Evolutionary conservation across 1,284 basidiomycete species (phyloP).

Genomic region (Mycena sp.): DNA sequence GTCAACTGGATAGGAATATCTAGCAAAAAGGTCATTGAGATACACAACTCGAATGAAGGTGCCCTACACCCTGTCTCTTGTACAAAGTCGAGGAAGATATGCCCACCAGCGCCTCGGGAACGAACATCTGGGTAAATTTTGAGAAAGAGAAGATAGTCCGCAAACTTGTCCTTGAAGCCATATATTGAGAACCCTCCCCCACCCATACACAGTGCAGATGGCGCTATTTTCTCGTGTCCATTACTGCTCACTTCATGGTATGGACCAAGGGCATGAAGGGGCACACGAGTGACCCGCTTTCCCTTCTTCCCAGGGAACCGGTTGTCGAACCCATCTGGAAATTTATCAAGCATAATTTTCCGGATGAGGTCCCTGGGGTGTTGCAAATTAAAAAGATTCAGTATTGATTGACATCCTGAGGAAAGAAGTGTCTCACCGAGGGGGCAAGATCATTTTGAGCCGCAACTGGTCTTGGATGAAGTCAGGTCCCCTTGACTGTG

Average conservation of each 20-base stretch:
- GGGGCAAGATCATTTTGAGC: constrained; percentile 3
- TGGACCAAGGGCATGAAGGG: constrained; percentile 5
- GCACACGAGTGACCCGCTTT: constrained; percentile 1
- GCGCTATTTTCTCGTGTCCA: constrained; percentile 19
- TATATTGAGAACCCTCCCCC: constrained; percentile 16
- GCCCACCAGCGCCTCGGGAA: constrained; percentile 5
- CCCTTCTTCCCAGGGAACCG: constrained; percentile 20
- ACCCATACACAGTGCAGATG: background rate
- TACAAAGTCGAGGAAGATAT: constrained; percentile 21
- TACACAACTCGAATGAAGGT: background rate
- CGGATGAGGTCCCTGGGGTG: constrained; percentile 14
- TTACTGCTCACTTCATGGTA: constrained; percentile 18
- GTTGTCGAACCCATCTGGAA: constrained; percentile 15
- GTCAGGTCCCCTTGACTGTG: background rate
- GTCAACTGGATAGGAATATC: constrained; percentile 10
- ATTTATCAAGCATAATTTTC: constrained; percentile 13
- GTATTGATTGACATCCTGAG: background rate
- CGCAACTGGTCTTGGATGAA: constrained; percentile 14
- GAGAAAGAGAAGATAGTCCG: constrained; percentile 7
- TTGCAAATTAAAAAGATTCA: background rate
- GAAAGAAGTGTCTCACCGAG: background rate
- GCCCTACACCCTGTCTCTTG: background rate
- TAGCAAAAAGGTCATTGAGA: background rate
- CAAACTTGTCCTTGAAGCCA: constrained; percentile 21
- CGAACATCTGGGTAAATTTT: constrained; percentile 14